Evolutionary conservation across 2,329 filamentous ascomycete species (phyloP).

Genomic region (Botrytis fragariae): DNA sequence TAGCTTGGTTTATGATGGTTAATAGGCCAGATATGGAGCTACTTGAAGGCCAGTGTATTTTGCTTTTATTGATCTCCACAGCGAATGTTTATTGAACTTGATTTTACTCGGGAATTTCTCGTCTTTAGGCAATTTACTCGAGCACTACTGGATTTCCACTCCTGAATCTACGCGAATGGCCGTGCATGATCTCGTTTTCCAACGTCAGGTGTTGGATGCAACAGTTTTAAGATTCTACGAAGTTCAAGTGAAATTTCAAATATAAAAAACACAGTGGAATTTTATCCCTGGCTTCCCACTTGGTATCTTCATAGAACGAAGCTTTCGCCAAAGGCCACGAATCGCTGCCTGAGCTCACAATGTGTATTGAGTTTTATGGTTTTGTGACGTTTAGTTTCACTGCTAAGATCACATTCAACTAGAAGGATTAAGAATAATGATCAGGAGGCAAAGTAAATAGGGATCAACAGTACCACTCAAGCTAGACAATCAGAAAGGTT

Average conservation of each 20-base stretch:
- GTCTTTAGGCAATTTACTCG: not conserved
- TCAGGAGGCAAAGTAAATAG: accelerated
- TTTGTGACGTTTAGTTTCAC: not conserved
- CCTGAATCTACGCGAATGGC: not conserved
- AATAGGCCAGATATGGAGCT: not conserved
- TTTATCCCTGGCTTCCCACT: not conserved
- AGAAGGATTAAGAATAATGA: too few relatives aligned
- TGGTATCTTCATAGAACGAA: not conserved
- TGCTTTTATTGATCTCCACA: not conserved
- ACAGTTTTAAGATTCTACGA: not conserved
- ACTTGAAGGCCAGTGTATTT: not conserved
- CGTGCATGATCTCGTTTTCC: not conserved
- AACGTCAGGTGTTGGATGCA: not conserved
- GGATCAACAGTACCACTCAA: not conserved
- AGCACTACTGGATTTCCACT: not conserved
- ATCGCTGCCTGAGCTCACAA: not conserved
- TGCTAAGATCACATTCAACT: not conserved
- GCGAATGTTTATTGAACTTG: not conserved
- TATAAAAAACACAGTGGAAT: not conserved
- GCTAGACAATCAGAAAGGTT: not conserved
- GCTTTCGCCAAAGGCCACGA: accelerated
- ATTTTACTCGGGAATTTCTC: not conserved
- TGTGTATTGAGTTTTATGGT: not conserved
- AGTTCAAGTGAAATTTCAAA: not conserved
- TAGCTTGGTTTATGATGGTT: not conserved